Evolutionary conservation across 805 yeast species (phyloP).

Genomic region (Hanseniaspora taiwanica): DNA sequence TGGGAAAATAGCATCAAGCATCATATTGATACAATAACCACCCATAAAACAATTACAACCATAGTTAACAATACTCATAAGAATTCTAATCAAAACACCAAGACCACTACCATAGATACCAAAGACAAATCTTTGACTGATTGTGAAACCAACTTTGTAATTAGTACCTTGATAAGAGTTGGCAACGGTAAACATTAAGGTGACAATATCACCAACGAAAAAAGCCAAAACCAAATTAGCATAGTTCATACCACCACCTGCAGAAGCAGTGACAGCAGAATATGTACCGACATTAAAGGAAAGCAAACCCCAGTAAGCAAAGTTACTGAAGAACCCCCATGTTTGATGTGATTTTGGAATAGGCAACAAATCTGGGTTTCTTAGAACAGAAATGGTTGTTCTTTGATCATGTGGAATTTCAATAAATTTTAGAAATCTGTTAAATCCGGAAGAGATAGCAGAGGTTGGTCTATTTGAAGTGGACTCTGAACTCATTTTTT

Average conservation of each 20-base stretch:
- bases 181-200: constrained; percentile 30
- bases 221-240: constrained; percentile 33
- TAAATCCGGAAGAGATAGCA: too few relatives aligned
- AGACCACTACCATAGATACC: constrained; percentile 33
- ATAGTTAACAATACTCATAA: constrained; percentile 35
- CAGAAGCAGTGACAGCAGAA: constrained; percentile 32
- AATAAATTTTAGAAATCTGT: constrained; percentile 9
- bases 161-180: constrained; percentile 36
- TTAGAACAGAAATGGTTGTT: constrained; percentile 18
- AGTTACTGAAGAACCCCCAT: constrained; percentile 30
- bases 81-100: constrained; percentile 29
- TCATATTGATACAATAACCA: constrained; percentile 27
- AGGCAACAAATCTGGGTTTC: constrained; percentile 24
- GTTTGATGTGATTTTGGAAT: constrained; percentile 18
- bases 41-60: constrained; percentile 36
- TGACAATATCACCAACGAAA: constrained; percentile 34
- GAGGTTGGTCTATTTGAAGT: too few relatives aligned
- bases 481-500: too few relatives aligned
- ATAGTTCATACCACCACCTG: constrained; percentile 32
- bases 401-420: constrained; percentile 23
- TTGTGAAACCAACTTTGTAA: constrained; percentile 36
- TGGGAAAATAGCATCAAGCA: constrained; percentile 29
- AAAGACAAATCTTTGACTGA: constrained; percentile 33
- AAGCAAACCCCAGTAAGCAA: constrained; percentile 33
- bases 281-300: constrained; percentile 33